Conservation (phyloP, 2,329 filamentous ascomycete genomes). For the Zasmidium citrigriseum region DNA sequence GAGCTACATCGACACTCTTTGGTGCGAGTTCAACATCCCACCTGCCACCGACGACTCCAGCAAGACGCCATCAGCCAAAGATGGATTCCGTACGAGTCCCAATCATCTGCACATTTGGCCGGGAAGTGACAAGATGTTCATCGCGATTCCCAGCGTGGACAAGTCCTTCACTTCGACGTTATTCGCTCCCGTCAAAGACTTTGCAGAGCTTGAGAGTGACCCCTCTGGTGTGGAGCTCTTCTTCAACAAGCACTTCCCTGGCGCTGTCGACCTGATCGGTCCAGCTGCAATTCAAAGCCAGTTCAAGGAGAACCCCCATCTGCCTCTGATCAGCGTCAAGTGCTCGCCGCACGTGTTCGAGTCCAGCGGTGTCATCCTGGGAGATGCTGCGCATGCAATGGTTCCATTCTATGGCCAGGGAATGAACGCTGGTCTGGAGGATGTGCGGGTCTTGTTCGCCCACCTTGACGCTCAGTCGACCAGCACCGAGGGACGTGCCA, state of each 20-base stretch:
- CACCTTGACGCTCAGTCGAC: conserved; percentile 69
- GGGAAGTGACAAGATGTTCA: conserved; percentile 87
- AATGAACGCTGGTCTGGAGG: conserved; percentile 95
- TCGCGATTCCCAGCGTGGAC: conserved; percentile 86
- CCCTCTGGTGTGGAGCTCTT: conserved; percentile 65
- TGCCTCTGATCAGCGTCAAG: conserved; percentile 91
- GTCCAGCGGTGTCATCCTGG: conserved; percentile 78
- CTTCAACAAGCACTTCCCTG: conserved; percentile 84
- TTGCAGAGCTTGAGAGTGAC: conserved; percentile 65
- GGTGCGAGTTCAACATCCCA: conserved; percentile 89
- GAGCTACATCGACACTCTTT: conserved; percentile 92
- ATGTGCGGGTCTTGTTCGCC: conserved; percentile 84
- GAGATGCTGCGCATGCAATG: conserved; percentile 96
- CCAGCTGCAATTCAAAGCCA: conserved; percentile 68
- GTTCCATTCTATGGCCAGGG: conserved; percentile 98
- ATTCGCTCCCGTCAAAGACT: conserved; percentile 76
- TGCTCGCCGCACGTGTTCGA: conserved; percentile 83
- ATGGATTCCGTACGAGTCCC: conserved; percentile 77
- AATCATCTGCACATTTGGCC: conserved; percentile 99
- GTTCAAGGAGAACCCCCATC: conserved; percentile 80
- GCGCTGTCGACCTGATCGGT: conserved; percentile 70
- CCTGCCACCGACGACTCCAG: conserved; percentile 45
- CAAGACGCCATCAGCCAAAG: conserved; percentile 35
- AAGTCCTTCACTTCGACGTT: conserved; percentile 94
- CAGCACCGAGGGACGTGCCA: conserved; percentile 37